Evolutionary conservation across 1,284 basidiomycete genomes (phyloP).

Genomic region (Wolfiporia cocos): DNA sequence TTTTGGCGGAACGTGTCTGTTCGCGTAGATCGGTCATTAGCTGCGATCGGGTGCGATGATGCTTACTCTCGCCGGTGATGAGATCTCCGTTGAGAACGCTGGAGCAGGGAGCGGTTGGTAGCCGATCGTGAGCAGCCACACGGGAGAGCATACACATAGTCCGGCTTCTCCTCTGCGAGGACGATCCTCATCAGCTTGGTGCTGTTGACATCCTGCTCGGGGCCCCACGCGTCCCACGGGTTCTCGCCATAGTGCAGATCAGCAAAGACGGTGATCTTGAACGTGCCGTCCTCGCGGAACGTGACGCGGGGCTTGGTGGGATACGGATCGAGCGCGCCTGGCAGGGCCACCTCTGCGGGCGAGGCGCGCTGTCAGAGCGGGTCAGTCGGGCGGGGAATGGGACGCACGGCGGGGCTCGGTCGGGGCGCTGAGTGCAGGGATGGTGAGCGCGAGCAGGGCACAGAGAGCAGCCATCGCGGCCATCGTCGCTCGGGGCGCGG

Average conservation of each 20-base stretch:
- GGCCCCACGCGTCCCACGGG: slow-evolving; percentile 62
- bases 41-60: background rate
- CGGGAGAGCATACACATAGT: slow-evolving; percentile 48
- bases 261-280: slow-evolving; percentile 64
- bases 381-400: no score
- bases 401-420: no score
- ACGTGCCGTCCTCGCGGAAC: slow-evolving; percentile 40
- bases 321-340: slow-evolving; percentile 13
- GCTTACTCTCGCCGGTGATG: slow-evolving; percentile 60
- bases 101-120: background rate
- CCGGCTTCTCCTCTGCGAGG: slow-evolving; percentile 46
- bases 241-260: slow-evolving; percentile 68
- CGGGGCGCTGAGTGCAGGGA: no score
- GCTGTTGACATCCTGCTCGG: slow-evolving; percentile 54
- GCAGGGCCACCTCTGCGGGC: background rate
- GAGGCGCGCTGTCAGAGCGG: no score
- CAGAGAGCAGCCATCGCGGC: no score
- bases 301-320: slow-evolving; percentile 22
- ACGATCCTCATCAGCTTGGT: slow-evolving; percentile 47
- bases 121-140: background rate
- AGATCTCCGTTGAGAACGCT: slow-evolving; percentile 62
- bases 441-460: no score
- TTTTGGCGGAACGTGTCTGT: slow-evolving; percentile 50
- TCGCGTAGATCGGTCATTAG: background rate
- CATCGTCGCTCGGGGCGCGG: no score